Evolutionary conservation across 1,284 basidiomycete species (phyloP), one percentile per base, ranked within the genome.

Genomic region (Ceratobasidium sp.): DNA sequence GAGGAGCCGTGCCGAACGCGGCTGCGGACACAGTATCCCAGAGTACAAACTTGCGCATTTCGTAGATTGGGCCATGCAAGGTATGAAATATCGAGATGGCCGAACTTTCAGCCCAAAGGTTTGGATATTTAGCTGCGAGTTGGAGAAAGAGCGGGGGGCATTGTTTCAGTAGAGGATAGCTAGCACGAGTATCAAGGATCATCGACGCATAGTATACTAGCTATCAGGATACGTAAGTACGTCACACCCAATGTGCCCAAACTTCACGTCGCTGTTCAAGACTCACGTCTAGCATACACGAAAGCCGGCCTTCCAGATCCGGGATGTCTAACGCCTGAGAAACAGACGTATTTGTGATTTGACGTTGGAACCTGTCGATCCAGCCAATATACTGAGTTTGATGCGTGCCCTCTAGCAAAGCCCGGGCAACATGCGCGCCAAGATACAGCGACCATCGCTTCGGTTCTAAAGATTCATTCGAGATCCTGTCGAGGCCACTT

Each of bases 311-410:
- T 23, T 67, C 46, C 46, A 67, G 12, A 1, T 67, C 64, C 18
- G 40, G 7, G 9, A 49, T 10, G 20, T 10, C 64, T n/a, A 67
- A 13, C 7, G 9, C 40, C n/a, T 44, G 39, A 7, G 42, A 40
- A 12, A 51, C 64, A 3, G 42, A 28, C 42, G 64, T 18, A 26
- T 39, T 51, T 5, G 44, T 2, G 40, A 73, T 28, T 33, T 51
- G 53, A 15, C 39, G 49, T 10, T 73, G 71, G 23, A 73, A 73
- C 12, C 44, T n/a, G 28, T 73, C 60, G 23, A 73, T 73, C 71
- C 71, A 73, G 23, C 44, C 44, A 7, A 63, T 26, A 40, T 63
- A 73, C 20, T 42, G 26, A 15, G 42, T 4, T 42, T 23, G 26
- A 18, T 61, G 40, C 2, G 40, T 63, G 18, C 53, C 71, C 2